A percentile compares a stretch with the other conserved stretches of the same genome.
phyloP scores from a whole-genome alignment of 2,329 filamentous ascomycete genomes.

The Metarhizium robertsii region DNA sequence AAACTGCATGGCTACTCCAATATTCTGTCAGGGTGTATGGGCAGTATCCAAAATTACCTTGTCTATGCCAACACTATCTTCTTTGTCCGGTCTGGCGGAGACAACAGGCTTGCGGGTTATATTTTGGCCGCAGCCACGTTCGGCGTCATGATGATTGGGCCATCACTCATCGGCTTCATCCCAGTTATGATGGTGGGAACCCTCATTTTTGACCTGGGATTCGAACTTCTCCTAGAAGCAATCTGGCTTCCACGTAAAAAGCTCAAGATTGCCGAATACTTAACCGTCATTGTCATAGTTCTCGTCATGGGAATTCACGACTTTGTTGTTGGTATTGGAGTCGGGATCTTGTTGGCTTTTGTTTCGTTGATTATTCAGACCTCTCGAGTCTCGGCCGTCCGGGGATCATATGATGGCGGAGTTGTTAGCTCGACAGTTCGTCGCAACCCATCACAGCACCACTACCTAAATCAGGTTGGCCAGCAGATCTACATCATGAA shows the following conservation, averaged over 20 bases:
- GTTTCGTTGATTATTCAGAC: slow-evolving; percentile 86
- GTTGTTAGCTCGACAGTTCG: slow-evolving; percentile 88
- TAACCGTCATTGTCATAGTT: slow-evolving; percentile 83
- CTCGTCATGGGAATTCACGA: slow-evolving; percentile 95
- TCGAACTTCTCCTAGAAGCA: slow-evolving; percentile 84
- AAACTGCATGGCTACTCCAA: slow-evolving; percentile 92
- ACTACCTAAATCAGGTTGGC: slow-evolving; percentile 77
- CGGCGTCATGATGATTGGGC: slow-evolving; percentile 75
- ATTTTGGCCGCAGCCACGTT: slow-evolving; percentile 75
- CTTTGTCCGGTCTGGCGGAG: slow-evolving; percentile 87
- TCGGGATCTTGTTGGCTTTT: slow-evolving; percentile 87
- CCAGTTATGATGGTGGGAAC: slow-evolving; percentile 95
- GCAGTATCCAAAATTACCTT: slow-evolving; percentile 93
- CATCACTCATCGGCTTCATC: slow-evolving; percentile 83
- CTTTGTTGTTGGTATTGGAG: slow-evolving; percentile 87
- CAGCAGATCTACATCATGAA: slow-evolving; percentile 87
- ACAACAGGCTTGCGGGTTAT: slow-evolving; percentile 76
- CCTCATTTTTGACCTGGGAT: slow-evolving; percentile 88
- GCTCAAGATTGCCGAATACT: slow-evolving; percentile 75
- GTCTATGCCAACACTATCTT: slow-evolving; percentile 98
- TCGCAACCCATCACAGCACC: slow-evolving; percentile 79
- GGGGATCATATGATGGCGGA: slow-evolving; percentile 82
- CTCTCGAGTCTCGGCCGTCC: slow-evolving; percentile 78
- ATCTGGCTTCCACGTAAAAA: slow-evolving; percentile 83
- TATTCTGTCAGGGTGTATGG: slow-evolving; percentile 72